Conservation (phyloP, 2,329 filamentous ascomycete species). For the Aspergillus pseudoglaucus region DNA sequence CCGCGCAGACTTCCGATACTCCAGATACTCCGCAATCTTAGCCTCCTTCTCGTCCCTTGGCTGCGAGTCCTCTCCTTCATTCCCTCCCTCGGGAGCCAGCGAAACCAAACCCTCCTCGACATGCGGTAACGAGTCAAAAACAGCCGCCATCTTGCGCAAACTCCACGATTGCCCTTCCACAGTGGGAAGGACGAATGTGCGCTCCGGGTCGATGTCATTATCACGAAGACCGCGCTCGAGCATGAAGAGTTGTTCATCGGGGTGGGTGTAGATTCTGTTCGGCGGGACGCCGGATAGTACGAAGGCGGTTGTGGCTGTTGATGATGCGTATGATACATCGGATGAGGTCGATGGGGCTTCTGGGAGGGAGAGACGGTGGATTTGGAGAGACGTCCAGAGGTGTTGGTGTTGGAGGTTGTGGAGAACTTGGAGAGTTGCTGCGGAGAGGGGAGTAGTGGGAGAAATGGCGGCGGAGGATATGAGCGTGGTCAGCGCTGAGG, state of each 20-base stretch:
- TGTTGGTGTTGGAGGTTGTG: slow-evolving; percentile 62
- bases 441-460: slow-evolving; percentile 23
- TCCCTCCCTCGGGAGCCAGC: slow-evolving; percentile 7
- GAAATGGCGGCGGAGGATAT: slow-evolving; percentile 27
- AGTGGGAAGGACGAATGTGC: slow-evolving; percentile 55
- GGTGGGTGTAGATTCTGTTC: slow-evolving; percentile 55
- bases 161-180: slow-evolving; percentile 56
- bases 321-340: background rate
- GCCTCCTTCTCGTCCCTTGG: slow-evolving; percentile 20
- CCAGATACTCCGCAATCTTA: slow-evolving; percentile 27
- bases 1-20: slow-evolving; percentile 17
- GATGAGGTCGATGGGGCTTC: background rate
- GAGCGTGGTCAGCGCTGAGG: slow-evolving; percentile 37
- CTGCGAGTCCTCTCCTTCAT: slow-evolving; percentile 17
- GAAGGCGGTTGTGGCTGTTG: slow-evolving; percentile 32
- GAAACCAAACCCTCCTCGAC: slow-evolving; percentile 11
- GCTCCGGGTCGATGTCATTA: slow-evolving; percentile 43
- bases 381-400: slow-evolving; percentile 51
- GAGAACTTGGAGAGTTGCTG: slow-evolving; percentile 52
- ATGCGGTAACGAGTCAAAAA: slow-evolving; percentile 49
- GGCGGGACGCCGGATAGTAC: slow-evolving; percentile 58
- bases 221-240: slow-evolving; percentile 45
- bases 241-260: slow-evolving; percentile 58
- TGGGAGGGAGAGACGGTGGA: slow-evolving; percentile 33
- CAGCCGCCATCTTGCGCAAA: slow-evolving; percentile 47